These are phyloP conservation scores for Phytopythium delawarense DNA, from an alignment of 352 stramenopile species.

Conservation along the genomic window DNA sequence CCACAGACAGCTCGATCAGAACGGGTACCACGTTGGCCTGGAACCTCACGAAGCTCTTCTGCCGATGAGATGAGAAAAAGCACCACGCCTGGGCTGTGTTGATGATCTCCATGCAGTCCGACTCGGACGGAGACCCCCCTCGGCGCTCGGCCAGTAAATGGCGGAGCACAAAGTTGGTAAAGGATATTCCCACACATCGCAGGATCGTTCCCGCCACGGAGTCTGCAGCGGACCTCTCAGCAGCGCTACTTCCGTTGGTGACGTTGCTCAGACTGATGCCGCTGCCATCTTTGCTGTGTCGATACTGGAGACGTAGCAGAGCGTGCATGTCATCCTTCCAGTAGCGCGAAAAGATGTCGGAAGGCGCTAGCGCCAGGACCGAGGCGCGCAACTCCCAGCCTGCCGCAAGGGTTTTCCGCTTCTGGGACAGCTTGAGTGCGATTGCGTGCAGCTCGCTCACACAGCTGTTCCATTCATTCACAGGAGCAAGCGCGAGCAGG, in stretches of 20 bases:
- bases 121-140: slow-evolving; percentile 31
- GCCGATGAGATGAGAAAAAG: slow-evolving; percentile 51
- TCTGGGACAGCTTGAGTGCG: slow-evolving; percentile 38
- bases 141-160: slow-evolving; percentile 37
- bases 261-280: background rate
- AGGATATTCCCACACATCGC: slow-evolving; percentile 21
- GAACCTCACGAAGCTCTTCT: slow-evolving; percentile 29
- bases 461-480: slow-evolving; percentile 55
- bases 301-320: slow-evolving; percentile 51
- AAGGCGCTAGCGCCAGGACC: slow-evolving; percentile 41
- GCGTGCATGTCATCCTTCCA: slow-evolving; percentile 65
- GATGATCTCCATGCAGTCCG: slow-evolving; percentile 78
- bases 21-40: slow-evolving; percentile 29
- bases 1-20: slow-evolving; percentile 46
- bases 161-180: slow-evolving; percentile 37
- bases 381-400: slow-evolving; percentile 49
- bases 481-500: slow-evolving; percentile 21
- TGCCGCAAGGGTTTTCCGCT: slow-evolving; percentile 35
- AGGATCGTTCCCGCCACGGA: slow-evolving; percentile 5
- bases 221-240: slow-evolving; percentile 8
- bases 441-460: slow-evolving; percentile 57
- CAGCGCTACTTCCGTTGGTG: slow-evolving; percentile 6
- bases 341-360: slow-evolving; percentile 64
- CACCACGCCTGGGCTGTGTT: slow-evolving; percentile 78
- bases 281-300: slow-evolving; percentile 64